phyloP scores from a whole-genome alignment of 129 eudicot genomes.

The carrot (Daucus carota) region DH1_v3.0 NC_030387.2:28963001-28963500 shows the following conservation, averaged over 20 bases:
- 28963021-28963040: slow-evolving; percentile 1
- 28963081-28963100: slow-evolving; percentile 71
- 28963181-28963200: neutral
- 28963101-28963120: slow-evolving; percentile 40
- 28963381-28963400: neutral
- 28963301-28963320: too few species aligned
- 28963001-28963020: neutral
- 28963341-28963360: neutral
- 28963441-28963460: neutral
- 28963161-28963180: slow-evolving; percentile 60
- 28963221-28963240: too few species aligned
- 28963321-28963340: neutral
- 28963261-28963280: neutral
- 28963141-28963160: slow-evolving; percentile 67
- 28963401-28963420: too few species aligned
- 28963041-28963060: slow-evolving; percentile 76
- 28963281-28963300: neutral
- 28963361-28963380: neutral
- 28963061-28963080: slow-evolving; percentile 52
- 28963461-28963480: neutral
- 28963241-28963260: neutral
- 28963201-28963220: neutral
- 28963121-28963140: slow-evolving; percentile 64
- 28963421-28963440: neutral
- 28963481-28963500: neutral